Percentiles rank a stretch among this genome's conserved stretches.
Evolutionary conservation across 768 basidiomycete genomes (phyloP).

Genomic region (Phaeotremella fagi): DNA sequence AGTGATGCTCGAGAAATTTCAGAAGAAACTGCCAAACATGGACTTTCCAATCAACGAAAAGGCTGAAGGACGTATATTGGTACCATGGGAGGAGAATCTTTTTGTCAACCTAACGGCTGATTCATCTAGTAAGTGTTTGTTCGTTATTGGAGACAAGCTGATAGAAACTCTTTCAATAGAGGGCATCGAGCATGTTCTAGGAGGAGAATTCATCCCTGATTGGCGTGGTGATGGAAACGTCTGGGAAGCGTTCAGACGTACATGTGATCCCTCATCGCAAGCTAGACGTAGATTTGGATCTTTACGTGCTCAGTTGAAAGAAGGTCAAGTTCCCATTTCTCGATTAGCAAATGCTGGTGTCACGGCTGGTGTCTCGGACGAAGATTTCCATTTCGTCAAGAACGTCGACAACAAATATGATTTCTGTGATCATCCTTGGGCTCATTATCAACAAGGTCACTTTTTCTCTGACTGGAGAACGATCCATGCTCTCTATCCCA

Average conservation of each 20-base stretch:
- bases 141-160: background rate
- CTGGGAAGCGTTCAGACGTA: constrained; percentile 93
- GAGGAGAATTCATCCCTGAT: constrained; percentile 66
- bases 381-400: constrained; percentile 63
- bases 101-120: constrained; percentile 65
- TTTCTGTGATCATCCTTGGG: constrained; percentile 76
- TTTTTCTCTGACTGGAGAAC: constrained; percentile 97
- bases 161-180: constrained; percentile 48
- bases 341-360: constrained; percentile 49
- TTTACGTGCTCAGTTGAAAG: constrained; percentile 54
- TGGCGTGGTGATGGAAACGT: constrained; percentile 77
- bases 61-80: constrained; percentile 86
- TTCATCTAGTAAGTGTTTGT: constrained; percentile 40
- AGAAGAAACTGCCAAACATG: constrained; percentile 76
- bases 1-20: constrained; percentile 68
- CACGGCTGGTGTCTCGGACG: constrained; percentile 34
- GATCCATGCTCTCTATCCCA: constrained; percentile 79
- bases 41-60: constrained; percentile 89
- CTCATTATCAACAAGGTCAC: constrained; percentile 82
- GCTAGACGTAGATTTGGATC: constrained; percentile 81
- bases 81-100: constrained; percentile 81
- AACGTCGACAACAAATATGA: constrained; percentile 64
- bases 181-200: constrained; percentile 59
- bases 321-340: constrained; percentile 46
- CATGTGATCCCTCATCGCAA: constrained; percentile 70